A percentile compares a stretch with the other conserved stretches of the same genome.
Conservation (phyloP, 768 basidiomycete genomes). For the Tylopilus sp. region DNA sequence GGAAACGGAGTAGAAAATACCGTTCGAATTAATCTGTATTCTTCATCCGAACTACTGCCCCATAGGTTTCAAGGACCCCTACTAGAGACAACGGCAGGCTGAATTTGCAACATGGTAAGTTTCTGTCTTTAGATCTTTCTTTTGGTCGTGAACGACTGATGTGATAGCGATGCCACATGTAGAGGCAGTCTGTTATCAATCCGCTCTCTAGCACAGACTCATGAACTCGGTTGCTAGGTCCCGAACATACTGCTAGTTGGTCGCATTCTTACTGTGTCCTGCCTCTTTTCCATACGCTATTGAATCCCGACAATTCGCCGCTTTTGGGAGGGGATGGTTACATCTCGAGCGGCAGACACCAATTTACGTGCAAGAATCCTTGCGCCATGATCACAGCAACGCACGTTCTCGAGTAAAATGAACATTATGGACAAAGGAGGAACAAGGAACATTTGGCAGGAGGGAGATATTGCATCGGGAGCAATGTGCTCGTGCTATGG, state of each 20-base stretch:
- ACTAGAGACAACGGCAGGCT: constrained; percentile 52
- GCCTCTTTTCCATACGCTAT: constrained; percentile 48
- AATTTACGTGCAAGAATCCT: constrained; percentile 53
- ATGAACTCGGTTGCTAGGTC: constrained; percentile 34
- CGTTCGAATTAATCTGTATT: neutral
- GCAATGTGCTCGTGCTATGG: too few relatives aligned
- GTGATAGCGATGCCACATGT: constrained; percentile 48
- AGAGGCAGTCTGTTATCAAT: constrained; percentile 37
- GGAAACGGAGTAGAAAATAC: constrained; percentile 50
- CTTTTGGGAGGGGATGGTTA: constrained; percentile 39
- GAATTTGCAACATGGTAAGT: constrained; percentile 54
- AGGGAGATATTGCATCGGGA: too few relatives aligned
- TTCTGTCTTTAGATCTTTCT: neutral
- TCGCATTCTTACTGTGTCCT: constrained; percentile 55
- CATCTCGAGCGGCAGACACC: constrained; percentile 54
- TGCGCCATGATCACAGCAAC: too few relatives aligned
- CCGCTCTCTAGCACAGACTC: neutral
- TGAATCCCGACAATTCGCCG: constrained; percentile 22
- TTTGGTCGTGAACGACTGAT: neutral
- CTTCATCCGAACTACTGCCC: neutral
- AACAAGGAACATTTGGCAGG: too few relatives aligned
- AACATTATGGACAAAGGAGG: too few relatives aligned
- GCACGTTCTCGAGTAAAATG: too few relatives aligned
- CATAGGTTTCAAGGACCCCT: constrained; percentile 61
- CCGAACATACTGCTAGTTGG: constrained; percentile 51